Percentiles rank a stretch among this genome's conserved stretches.
Evolutionary conservation across 148 eudicot species (phyloP).

Genomic region (Drosera capensis): DNA sequence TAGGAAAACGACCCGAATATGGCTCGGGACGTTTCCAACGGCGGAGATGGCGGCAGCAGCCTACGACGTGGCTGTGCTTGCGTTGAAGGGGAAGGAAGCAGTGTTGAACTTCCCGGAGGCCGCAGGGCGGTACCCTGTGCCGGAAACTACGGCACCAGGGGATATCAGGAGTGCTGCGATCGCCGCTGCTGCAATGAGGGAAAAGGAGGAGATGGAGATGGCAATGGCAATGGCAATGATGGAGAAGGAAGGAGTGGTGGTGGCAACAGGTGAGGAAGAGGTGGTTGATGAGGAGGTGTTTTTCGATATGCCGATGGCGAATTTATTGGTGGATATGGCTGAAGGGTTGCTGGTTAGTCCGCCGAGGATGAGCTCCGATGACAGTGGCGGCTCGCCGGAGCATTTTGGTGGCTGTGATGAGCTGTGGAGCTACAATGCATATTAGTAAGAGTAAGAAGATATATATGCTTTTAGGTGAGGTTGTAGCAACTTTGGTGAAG

Average conservation of each 20-base stretch:
- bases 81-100: conserved; percentile 32
- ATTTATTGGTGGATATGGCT: conserved; percentile 60
- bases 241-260: conserved; percentile 21
- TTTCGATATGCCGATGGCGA: conserved; percentile 63
- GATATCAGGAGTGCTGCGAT: conserved; percentile 38
- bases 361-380: conserved; percentile 28
- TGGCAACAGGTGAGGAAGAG: conserved; percentile 19
- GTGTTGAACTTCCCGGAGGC: conserved; percentile 40
- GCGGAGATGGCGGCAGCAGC: conserved; percentile 73
- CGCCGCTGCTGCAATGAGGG: conserved; percentile 23
- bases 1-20: conserved; percentile 42
- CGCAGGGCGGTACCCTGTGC: conserved; percentile 22
- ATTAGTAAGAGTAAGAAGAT: too few relatives aligned
- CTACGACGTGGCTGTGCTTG: conserved; percentile 56
- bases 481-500: too few relatives aligned
- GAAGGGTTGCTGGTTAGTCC: conserved; percentile 57
- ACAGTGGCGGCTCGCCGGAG: conserved; percentile 18
- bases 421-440: conserved; percentile 46
- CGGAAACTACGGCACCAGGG: conserved; percentile 19
- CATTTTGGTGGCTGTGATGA: conserved; percentile 12
- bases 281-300: conserved; percentile 39
- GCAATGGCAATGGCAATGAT: neutral
- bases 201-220: neutral
- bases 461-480: too few relatives aligned
- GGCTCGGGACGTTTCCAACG: conserved; percentile 51